Evolutionary conservation across 148 eudicot genomes (phyloP).

Genomic region (Persicaria maculosa): DNA sequence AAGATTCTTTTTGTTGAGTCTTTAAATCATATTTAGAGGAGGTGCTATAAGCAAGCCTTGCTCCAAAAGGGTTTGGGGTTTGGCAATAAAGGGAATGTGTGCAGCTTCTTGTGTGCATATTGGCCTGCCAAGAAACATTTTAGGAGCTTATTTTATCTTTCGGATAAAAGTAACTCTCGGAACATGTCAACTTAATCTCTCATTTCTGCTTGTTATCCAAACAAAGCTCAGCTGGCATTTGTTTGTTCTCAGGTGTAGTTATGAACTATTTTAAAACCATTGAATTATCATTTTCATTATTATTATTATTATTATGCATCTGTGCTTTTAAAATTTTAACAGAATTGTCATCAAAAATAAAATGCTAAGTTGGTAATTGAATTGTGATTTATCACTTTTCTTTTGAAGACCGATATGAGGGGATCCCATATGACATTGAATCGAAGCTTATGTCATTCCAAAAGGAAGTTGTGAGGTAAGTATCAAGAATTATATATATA

Average conservation of each 20-base stretch:
- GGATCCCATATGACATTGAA: conserved; percentile 62
- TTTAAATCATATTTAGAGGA: background rate
- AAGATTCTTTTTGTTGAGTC: background rate
- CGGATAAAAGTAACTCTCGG: no score
- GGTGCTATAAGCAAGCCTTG: background rate
- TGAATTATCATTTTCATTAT: background rate
- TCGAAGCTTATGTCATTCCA: conserved; percentile 84
- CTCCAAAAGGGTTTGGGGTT: background rate
- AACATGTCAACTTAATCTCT: no score
- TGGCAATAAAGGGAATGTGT: background rate
- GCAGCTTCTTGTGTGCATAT: background rate
- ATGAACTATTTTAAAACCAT: background rate
- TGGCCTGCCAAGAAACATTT: no score
- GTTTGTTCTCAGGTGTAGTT: background rate
- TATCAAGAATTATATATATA: background rate
- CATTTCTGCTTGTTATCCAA: no score
- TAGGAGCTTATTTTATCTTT: no score
- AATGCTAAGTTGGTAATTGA: background rate
- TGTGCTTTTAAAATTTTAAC: background rate
- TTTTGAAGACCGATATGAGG: conserved; percentile 59
- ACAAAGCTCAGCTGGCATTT: background rate
- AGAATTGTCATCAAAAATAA: background rate
- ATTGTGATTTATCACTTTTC: conserved; percentile 5
- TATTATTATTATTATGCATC: background rate
- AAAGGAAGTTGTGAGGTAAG: conserved; percentile 90